These are phyloP conservation scores for Eragrostis nindensis DNA, from an alignment of 176 grass and related monocot species.

Conservation along the genomic window DNA sequence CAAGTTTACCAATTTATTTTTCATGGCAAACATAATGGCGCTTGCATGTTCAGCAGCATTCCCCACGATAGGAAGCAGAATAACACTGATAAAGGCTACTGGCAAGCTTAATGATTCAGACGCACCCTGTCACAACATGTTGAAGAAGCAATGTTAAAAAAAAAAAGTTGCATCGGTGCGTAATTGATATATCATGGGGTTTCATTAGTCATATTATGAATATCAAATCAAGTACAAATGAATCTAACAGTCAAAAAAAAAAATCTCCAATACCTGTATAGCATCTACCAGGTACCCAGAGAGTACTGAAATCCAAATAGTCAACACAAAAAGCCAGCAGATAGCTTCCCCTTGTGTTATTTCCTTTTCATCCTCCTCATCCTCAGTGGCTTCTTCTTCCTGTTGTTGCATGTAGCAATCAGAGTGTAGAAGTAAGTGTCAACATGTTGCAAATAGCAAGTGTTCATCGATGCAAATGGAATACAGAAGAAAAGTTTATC, in stretches of 20 bases:
- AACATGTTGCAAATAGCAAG: background rate
- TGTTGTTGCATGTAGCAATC: slow-evolving; percentile 38
- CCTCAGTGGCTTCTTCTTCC: slow-evolving; percentile 60
- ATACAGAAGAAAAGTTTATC: background rate
- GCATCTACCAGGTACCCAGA: slow-evolving; percentile 96
- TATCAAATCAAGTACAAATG: slow-evolving; percentile 25
- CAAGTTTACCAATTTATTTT: slow-evolving; percentile 88
- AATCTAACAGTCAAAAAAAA: slow-evolving; percentile 12
- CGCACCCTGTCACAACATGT: slow-evolving; percentile 71
- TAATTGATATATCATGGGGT: slow-evolving; percentile 9
- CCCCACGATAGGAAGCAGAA: slow-evolving; percentile 97
- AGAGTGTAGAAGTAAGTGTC: slow-evolving; percentile 28
- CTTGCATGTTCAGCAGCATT: slow-evolving; percentile 99
- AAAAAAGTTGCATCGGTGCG: background rate
- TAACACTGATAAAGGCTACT: slow-evolving; percentile 96
- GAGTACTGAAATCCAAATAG: slow-evolving; percentile 96
- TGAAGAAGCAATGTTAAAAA: slow-evolving; percentile 39
- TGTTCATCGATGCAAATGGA: background rate
- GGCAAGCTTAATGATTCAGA: slow-evolving; percentile 94
- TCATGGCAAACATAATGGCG: slow-evolving; percentile 99
- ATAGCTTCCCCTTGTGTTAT: slow-evolving; percentile 86
- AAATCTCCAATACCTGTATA: slow-evolving; percentile 75
- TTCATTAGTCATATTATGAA: background rate
- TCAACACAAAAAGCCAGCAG: slow-evolving; percentile 84
- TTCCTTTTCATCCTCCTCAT: slow-evolving; percentile 72